A percentile compares a stretch with the other conserved stretches of the same genome.
Conservation (phyloP, 352 stramenopile species). For the Phytopythium oedochilum region DNA sequence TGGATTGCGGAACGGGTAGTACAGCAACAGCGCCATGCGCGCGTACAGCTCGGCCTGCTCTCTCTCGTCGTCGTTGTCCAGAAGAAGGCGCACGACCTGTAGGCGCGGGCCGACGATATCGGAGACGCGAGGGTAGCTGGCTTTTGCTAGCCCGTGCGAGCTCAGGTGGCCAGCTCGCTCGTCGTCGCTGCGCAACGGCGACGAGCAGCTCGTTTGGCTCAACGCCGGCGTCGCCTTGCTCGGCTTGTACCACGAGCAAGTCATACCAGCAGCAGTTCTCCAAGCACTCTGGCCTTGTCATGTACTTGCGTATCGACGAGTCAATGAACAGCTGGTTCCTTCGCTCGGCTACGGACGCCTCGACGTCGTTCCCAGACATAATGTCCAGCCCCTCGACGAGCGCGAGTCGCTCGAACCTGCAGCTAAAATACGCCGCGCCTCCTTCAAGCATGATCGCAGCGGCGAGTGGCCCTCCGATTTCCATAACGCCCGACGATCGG, state of each 20-base stretch:
- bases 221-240: too few species aligned
- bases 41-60: too few species aligned
- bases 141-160: too few species aligned
- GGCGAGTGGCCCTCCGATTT: constrained; percentile 17
- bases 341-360: constrained; percentile 7
- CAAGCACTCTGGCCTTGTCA: constrained; percentile 4
- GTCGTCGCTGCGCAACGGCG: background rate
- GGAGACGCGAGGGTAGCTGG: too few species aligned
- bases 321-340: constrained; percentile 6
- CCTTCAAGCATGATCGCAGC: constrained; percentile 12
- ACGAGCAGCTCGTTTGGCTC: background rate
- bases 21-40: too few species aligned
- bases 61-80: too few species aligned
- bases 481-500: constrained; percentile 15
- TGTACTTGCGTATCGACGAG: constrained; percentile 13
- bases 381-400: constrained; percentile 14
- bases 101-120: too few species aligned
- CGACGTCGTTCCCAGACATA: constrained; percentile 6
- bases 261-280: constrained; percentile 16
- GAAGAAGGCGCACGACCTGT: too few species aligned
- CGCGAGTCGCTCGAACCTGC: constrained; percentile 13
- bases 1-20: too few species aligned
- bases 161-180: too few species aligned
- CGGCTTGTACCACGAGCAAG: constrained; percentile 11
- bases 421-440: constrained; percentile 13